phyloP scores from a whole-genome alignment of 2,329 filamentous ascomycete species.

The Trichoderma koningii region DNA sequence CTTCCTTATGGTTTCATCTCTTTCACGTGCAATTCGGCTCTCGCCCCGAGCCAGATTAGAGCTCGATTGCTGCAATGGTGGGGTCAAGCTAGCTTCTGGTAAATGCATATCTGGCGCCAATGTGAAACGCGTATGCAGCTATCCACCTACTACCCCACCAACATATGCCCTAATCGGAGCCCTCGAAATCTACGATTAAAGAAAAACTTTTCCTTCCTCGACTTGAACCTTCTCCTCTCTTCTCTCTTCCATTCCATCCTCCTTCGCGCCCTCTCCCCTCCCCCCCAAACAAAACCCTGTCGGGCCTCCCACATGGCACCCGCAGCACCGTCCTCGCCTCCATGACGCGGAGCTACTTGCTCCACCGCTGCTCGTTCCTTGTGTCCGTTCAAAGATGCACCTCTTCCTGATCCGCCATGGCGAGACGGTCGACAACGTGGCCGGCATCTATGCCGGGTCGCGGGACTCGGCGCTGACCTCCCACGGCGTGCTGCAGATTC shows the following conservation, averaged over 20 bases:
- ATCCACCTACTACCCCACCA: slow-evolving; percentile 6
- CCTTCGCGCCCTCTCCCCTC: background rate
- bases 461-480: slow-evolving; percentile 79
- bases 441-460: slow-evolving; percentile 73
- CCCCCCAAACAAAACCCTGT: background rate
- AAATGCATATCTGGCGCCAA: background rate
- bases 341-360: slow-evolving; percentile 27
- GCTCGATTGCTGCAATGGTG: background rate
- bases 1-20: no score
- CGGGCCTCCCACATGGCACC: slow-evolving; percentile 23
- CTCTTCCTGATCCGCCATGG: slow-evolving; percentile 82
- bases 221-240: background rate
- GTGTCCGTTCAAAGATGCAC: slow-evolving; percentile 38
- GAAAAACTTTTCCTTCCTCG: slow-evolving; percentile 20
- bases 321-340: slow-evolving; percentile 27
- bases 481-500: slow-evolving; percentile 80
- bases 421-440: slow-evolving; percentile 88
- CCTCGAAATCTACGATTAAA: slow-evolving; percentile 9
- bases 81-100: background rate
- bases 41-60: background rate
- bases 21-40: no score
- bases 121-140: background rate
- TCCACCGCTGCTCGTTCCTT: slow-evolving; percentile 24
- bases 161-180: slow-evolving; percentile 19
- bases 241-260: background rate